These are phyloP conservation scores for Torulaspora microellipsoides DNA, from an alignment of 805 yeast genomes.

Conservation along the genomic window DNA sequence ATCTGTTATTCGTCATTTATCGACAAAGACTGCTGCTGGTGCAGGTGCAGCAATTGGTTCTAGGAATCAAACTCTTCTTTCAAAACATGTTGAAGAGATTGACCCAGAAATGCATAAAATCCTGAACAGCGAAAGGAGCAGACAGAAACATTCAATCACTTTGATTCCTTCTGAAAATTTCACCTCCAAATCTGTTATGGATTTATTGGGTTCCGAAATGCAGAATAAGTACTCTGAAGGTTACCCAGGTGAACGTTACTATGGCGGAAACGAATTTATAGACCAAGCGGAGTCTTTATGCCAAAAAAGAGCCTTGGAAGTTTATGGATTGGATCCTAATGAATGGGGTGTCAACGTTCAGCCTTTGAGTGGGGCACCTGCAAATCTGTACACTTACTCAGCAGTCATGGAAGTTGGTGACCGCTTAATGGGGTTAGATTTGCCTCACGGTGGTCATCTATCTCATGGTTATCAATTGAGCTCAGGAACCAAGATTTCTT, in stretches of 20 bases:
- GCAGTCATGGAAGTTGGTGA: slow-evolving; percentile 87
- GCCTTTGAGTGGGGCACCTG: slow-evolving; percentile 93
- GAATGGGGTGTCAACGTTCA: slow-evolving; percentile 98
- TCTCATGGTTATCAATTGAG: slow-evolving; percentile 96
- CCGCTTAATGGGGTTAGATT: slow-evolving; percentile 93
- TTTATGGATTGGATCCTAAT: slow-evolving; percentile 68
- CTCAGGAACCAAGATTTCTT: slow-evolving; percentile 76
- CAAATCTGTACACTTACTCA: slow-evolving; percentile 87
- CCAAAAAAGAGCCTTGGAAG: slow-evolving; percentile 85
- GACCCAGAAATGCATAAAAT: slow-evolving; percentile 86
- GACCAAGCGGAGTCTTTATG: slow-evolving; percentile 88
- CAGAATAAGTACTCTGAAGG: slow-evolving; percentile 98
- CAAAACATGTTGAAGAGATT: slow-evolving; percentile 58
- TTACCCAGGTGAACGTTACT: slow-evolving; percentile 95
- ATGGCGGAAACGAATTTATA: slow-evolving; percentile 95
- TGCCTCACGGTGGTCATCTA: slow-evolving; percentile 98
- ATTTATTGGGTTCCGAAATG: slow-evolving; percentile 92
- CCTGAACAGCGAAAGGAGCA: slow-evolving; percentile 65
- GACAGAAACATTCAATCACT: slow-evolving; percentile 90
- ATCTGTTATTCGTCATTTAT: slow-evolving; percentile 10
- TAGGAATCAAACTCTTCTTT: slow-evolving; percentile 40
- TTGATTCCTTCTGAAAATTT: slow-evolving; percentile 95
- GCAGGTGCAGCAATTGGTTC: slow-evolving; percentile 7
- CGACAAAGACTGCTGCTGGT: slow-evolving; percentile 8
- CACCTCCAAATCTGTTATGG: slow-evolving; percentile 93